These are phyloP conservation scores for Fusarium guadeloupense DNA, from an alignment of 2,329 filamentous ascomycete genomes.

Conservation along the genomic window DNA sequence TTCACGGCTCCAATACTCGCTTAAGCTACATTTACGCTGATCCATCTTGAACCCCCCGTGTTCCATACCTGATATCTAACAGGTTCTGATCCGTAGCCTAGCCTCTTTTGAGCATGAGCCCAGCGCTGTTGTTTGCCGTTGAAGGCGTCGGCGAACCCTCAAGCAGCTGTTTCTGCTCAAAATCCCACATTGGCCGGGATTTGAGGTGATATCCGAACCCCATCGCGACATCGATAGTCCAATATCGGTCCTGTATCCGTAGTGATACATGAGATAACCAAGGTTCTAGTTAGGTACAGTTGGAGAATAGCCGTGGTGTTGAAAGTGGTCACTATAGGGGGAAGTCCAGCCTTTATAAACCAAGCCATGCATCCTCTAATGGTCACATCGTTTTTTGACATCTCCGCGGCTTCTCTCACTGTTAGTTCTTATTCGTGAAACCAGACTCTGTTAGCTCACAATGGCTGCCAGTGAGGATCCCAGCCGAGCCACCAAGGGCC, in stretches of 20 bases:
- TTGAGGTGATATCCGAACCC: conserved; percentile 38
- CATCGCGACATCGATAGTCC: conserved; percentile 40
- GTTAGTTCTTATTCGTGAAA: conserved; percentile 16
- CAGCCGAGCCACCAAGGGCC: conserved; percentile 23
- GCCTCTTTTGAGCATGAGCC: not conserved
- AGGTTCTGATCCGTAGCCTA: not conserved
- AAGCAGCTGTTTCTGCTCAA: not conserved
- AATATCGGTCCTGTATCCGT: not conserved
- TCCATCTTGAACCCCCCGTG: not conserved
- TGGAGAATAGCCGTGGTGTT: not conserved
- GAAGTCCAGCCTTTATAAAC: conserved; percentile 34
- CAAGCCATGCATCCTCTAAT: conserved; percentile 21
- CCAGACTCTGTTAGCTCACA: not conserved
- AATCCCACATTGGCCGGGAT: conserved; percentile 7
- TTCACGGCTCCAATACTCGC: conserved; percentile 2
- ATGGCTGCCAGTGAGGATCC: conserved; percentile 26
- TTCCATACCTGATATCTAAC: not conserved
- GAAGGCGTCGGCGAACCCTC: conserved; percentile 1
- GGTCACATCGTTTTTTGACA: conserved; percentile 4
- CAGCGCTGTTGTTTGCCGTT: not conserved
- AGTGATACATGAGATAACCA: not conserved
- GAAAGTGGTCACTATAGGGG: not conserved
- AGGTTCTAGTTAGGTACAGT: not conserved
- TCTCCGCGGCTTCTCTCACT: conserved; percentile 25
- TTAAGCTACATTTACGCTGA: not conserved